Percentiles rank a stretch among this genome's conserved stretches.
These are phyloP conservation scores for Leptoxyphium fumago DNA, from an alignment of 2,329 filamentous ascomycete genomes.

Conservation along the genomic window DNA sequence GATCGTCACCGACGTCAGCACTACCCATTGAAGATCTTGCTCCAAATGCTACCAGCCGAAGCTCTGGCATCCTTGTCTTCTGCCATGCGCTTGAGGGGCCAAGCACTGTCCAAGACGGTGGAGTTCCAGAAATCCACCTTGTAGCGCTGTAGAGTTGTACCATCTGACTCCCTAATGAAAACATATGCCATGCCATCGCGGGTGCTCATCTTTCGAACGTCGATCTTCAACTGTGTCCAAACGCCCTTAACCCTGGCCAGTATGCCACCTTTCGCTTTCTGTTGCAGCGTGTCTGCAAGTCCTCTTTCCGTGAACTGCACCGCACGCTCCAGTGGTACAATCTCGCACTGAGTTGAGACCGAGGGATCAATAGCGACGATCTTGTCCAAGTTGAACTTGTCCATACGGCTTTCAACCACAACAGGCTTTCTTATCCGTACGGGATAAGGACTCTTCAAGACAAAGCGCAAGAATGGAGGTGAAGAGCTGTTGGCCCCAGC, in stretches of 20 bases:
- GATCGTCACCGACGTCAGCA: no score
- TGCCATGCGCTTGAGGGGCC: not conserved
- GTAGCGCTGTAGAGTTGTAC: not conserved
- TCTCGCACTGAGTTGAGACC: conserved; percentile 87
- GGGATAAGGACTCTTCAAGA: not conserved
- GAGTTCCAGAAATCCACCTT: not conserved
- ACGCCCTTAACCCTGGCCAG: not conserved
- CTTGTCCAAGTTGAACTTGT: not conserved
- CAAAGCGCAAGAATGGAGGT: not conserved
- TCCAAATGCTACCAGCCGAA: not conserved
- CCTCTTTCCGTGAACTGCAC: not conserved
- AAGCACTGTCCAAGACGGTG: not conserved
- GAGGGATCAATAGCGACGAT: conserved; percentile 91
- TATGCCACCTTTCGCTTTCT: not conserved
- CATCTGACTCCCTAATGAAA: not conserved
- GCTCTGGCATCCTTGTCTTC: not conserved
- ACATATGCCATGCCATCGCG: conserved; percentile 15
- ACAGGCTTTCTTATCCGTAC: not conserved
- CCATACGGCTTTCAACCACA: not conserved
- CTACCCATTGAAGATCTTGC: not conserved
- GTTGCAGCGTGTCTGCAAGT: not conserved
- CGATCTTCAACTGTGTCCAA: not conserved
- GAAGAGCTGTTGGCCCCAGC: not conserved
- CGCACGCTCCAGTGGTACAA: not conserved
- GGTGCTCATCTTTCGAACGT: conserved; percentile 13